Percentiles rank a stretch among this genome's conserved stretches.
These are phyloP conservation scores for Naganishia friedmannii DNA, from an alignment of 768 basidiomycete species.

Conservation along the genomic window DNA sequence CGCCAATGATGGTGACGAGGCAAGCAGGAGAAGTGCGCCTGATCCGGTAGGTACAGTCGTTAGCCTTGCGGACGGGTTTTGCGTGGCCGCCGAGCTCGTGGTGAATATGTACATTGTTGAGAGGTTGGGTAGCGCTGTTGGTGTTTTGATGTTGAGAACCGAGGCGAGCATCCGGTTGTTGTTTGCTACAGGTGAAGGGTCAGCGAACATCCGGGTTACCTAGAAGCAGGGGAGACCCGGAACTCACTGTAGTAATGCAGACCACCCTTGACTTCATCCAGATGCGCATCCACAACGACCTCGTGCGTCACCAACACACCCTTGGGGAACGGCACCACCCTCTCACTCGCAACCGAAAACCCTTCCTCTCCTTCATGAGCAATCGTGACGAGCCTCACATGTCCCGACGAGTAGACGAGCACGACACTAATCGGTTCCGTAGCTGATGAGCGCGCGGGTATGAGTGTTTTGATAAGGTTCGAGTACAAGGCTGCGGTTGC, in stretches of 20 bases:
- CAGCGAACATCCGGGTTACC: too few relatives aligned
- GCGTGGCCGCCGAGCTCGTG: not conserved
- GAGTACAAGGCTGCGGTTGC: constrained; percentile 1
- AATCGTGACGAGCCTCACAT: constrained; percentile 20
- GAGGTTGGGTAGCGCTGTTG: not conserved
- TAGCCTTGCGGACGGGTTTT: not conserved
- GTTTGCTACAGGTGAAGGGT: not conserved
- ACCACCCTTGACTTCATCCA: constrained; percentile 32
- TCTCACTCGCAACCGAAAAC: constrained; percentile 12
- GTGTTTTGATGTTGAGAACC: constrained; percentile 16
- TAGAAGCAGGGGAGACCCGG: too few relatives aligned
- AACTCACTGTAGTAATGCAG: constrained; percentile 38
- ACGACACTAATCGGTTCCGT: constrained; percentile 27
- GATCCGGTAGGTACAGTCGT: constrained; percentile 10
- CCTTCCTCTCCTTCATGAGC: constrained; percentile 18
- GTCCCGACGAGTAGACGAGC: constrained; percentile 31
- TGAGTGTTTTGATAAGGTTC: constrained; percentile 12
- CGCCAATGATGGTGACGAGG: constrained; percentile 27
- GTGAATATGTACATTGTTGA: constrained; percentile 15
- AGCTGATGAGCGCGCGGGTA: not conserved
- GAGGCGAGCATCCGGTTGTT: constrained; percentile 19
- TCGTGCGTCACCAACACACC: constrained; percentile 24
- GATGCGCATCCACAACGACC: constrained; percentile 24
- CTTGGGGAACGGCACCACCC: constrained; percentile 3
- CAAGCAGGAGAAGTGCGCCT: constrained; percentile 17